These are phyloP conservation scores for Geotrichum cucujoidarum DNA, from an alignment of 1,139 yeast genomes.

Conservation along the genomic window DNA sequence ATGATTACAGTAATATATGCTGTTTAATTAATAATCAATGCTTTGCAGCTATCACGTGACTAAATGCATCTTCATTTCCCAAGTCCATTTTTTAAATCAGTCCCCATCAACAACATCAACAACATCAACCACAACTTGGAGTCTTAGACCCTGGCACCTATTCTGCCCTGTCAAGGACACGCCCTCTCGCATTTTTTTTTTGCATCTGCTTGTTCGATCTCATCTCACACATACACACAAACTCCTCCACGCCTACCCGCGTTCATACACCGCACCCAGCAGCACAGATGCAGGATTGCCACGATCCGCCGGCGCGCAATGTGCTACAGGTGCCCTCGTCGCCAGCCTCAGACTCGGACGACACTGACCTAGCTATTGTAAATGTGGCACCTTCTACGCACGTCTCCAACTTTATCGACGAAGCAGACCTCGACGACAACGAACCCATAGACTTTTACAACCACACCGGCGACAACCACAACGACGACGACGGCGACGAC, in stretches of 20 bases:
- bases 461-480: not conserved
- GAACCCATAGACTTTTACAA: too few species aligned
- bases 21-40: too few species aligned
- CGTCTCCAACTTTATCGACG: not conserved
- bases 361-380: conserved; percentile 5
- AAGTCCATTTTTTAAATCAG: too few species aligned
- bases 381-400: conserved; percentile 1
- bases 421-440: not conserved
- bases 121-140: not conserved
- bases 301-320: not conserved
- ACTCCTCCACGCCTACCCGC: not conserved
- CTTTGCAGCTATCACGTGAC: too few species aligned
- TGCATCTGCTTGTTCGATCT: not conserved
- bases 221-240: not conserved
- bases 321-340: conserved; percentile 1
- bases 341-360: not conserved
- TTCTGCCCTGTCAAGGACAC: too few species aligned
- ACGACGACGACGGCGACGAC: conserved; percentile 5
- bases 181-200: not conserved
- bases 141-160: too few species aligned
- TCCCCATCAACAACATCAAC: not conserved
- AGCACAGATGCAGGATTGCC: not conserved
- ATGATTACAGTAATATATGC: too few species aligned
- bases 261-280: not conserved
- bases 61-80: too few species aligned